Conservation (phyloP, 2,329 filamentous ascomycete species). For the Aureobasidium melanogenum region DNA sequence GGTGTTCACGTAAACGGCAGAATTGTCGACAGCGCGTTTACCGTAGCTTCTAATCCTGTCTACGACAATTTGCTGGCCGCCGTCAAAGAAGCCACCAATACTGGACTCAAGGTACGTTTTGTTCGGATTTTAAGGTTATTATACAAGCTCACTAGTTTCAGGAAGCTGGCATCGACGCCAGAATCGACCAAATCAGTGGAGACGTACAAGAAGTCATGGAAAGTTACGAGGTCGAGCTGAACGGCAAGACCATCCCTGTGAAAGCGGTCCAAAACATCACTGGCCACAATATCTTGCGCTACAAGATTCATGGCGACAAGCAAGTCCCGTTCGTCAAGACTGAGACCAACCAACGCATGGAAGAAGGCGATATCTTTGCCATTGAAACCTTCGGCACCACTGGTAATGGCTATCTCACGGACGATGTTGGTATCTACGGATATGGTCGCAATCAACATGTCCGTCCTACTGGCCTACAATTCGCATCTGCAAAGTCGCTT, state of each 20-base stretch:
- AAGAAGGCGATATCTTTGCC: conserved; percentile 90
- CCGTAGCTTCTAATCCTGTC: conserved; percentile 57
- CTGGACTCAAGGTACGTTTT: conserved; percentile 55
- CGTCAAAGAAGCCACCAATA: conserved; percentile 33
- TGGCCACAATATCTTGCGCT: conserved; percentile 82
- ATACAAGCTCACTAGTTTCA: conserved; percentile 20
- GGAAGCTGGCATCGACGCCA: conserved; percentile 86
- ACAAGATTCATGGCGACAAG: conserved; percentile 87
- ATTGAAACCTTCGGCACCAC: conserved; percentile 96
- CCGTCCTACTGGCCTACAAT: conserved; percentile 63
- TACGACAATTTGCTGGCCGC: conserved; percentile 60
- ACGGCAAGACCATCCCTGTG: conserved; percentile 67
- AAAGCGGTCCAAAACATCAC: conserved; percentile 65
- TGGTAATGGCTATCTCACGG: conserved; percentile 76
- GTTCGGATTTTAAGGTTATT: neutral
- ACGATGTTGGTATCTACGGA: conserved; percentile 75
- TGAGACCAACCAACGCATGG: conserved; percentile 87
- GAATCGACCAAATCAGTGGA: conserved; percentile 75
- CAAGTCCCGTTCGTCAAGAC: conserved; percentile 90
- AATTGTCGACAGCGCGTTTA: conserved; percentile 65
- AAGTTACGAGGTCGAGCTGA: conserved; percentile 79
- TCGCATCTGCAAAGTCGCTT: conserved; percentile 76
- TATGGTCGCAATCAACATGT: conserved; percentile 70
- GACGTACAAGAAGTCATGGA: conserved; percentile 88
- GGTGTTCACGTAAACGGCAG: conserved; percentile 62